Percentiles rank a stretch among this genome's conserved stretches.
Conservation (phyloP, 768 basidiomycete genomes). For the Hericium rajendrae region DNA sequence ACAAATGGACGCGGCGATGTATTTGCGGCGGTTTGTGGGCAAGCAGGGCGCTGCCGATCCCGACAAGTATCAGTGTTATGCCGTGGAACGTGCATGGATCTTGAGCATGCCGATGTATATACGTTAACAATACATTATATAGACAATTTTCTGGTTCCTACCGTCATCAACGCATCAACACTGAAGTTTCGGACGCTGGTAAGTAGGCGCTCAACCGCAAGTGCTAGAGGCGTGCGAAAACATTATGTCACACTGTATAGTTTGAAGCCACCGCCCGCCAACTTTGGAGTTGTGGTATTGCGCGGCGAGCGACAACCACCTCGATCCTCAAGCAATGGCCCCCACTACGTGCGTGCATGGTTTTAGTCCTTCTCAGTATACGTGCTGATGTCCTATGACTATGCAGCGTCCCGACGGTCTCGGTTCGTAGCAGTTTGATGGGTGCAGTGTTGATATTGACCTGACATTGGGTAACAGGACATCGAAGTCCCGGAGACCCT, state of each 20-base stretch:
- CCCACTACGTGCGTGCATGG: slow-evolving; percentile 41
- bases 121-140: not conserved
- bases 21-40: slow-evolving; percentile 66
- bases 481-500: slow-evolving; percentile 99
- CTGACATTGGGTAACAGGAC: slow-evolving; percentile 36
- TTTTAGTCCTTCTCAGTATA: not conserved
- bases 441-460: slow-evolving; percentile 1
- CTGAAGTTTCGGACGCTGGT: too few species aligned
- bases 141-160: too few species aligned
- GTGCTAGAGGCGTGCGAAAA: slow-evolving; percentile 16
- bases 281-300: slow-evolving; percentile 10
- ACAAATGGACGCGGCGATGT: slow-evolving; percentile 47
- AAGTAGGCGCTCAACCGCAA: not conserved
- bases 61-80: not conserved
- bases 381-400: slow-evolving; percentile 5
- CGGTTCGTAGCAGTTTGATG: slow-evolving; percentile 26
- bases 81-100: slow-evolving; percentile 4
- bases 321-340: slow-evolving; percentile 37
- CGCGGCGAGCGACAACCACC: slow-evolving; percentile 16
- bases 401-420: slow-evolving; percentile 35
- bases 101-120: too few species aligned
- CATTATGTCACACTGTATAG: slow-evolving; percentile 27
- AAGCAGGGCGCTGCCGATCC: not conserved
- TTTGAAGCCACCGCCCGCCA: slow-evolving; percentile 28
- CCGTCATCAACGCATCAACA: too few species aligned